Evolutionary conservation across 2,329 filamentous ascomycete genomes (phyloP), one percentile per base, ranked within the genome.

Genomic region (Stemphylium beticola): DNA sequence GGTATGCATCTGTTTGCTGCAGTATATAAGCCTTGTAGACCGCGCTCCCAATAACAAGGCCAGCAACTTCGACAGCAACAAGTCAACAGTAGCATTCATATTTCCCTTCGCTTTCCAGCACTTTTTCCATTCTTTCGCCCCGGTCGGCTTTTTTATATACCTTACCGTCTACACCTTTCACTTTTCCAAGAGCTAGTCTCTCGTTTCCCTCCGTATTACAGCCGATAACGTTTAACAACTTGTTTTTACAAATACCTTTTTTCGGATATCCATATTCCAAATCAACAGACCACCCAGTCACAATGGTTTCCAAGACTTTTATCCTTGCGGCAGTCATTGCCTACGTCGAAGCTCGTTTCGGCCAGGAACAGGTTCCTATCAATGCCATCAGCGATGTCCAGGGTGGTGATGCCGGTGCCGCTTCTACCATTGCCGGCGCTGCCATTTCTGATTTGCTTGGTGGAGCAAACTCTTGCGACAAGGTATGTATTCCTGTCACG

Each of bases 381-480:
- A 66, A 75, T 20, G 82, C 80, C 53, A 82, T 89, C 60, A 72
- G 75, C 41, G 79, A 79, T 24, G 81, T 89, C 12, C 72, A 78
- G 49, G 77, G 78, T 50, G 87, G 87, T 47, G 73, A 76, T 36
- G 78, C 86, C 1, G 87, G 87, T 38, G 81, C 81, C 60, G 87
- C 87, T 42, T 81, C 81, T 34, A 89, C 86, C 39, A 82, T 90
- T 52, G 83, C 85, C 37, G 87, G 87, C 48, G 77, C 77, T 14
- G 83, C 87, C 26, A 84, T 88, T 41, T 78, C 82, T 32, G 83
- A 85, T 53, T 82, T 91, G 8, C 80, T 90, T 17, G 87, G 81
- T 22, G 87, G 79, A 37, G 83, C 87, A 56, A 85, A 87, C 73
- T 83, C 88, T 32, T 91, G 88, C 64, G 85, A 78, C 59, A 89